Evolutionary conservation across 495 filamentous ascomycete species (phyloP).

Genomic region (Bacidia rubella): DNA sequence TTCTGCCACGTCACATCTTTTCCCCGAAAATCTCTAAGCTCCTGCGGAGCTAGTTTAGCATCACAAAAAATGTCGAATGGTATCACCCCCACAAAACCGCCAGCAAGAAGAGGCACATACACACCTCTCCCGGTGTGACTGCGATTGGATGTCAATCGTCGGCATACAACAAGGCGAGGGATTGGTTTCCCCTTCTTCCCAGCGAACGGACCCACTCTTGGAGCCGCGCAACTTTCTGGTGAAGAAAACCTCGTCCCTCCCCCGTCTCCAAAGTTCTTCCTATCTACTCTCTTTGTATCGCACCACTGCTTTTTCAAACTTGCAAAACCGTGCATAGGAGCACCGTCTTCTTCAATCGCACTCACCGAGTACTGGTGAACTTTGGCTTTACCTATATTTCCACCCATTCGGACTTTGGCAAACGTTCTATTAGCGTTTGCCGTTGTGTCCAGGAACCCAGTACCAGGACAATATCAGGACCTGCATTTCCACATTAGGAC

Average conservation of each 20-base stretch:
- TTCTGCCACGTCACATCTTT: conserved; percentile 6
- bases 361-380: not conserved
- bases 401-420: not conserved
- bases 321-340: not conserved
- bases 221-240: not conserved
- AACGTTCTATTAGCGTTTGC: not conserved
- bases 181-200: not conserved
- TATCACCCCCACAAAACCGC: not conserved
- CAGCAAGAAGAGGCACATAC: not conserved
- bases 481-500: not conserved
- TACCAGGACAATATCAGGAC: not conserved
- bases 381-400: no score
- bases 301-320: not conserved
- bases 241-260: conserved; percentile 1
- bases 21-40: conserved; percentile 2
- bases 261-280: not conserved
- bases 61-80: conserved; percentile 1
- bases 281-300: not conserved
- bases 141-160: not conserved
- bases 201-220: conserved; percentile 2
- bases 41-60: conserved; percentile 1
- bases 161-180: not conserved
- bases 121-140: not conserved
- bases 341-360: not conserved
- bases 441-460: not conserved